Base-by-base conservation (phyloP, 352 stramenopile species). In the Phytophthora sansomeana region DNA sequence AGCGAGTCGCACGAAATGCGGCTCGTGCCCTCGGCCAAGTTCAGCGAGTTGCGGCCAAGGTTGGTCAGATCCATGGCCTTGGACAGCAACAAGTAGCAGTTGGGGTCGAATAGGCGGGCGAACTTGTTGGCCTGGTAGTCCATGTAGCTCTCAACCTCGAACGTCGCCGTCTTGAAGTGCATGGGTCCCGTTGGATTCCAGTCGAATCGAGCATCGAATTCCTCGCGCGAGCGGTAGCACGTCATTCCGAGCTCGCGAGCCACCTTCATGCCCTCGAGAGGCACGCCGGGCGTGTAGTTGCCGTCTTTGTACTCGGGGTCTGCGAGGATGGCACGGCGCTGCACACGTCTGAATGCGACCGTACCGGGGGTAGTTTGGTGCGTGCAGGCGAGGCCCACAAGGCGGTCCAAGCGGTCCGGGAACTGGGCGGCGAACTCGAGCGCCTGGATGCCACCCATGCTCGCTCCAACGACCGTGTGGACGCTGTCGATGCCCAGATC, bases 121-220 rank as follows among this genome's bases (percentile, higher is more conserved):
- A 97, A 97, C 64, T 96, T 96, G 61, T 69, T 83, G 32, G 83
- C 89, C 63, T 97, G 86, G 74, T 97, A 94, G 58, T 93, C 82
- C 87, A 97, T 93, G 81, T 97, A 97, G 51, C 76, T 89, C 72
- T 97, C 90, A 0, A 97, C 87, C 29, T 97, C 90, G 44, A 97
- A 97, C 11, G 86, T 96, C 13, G 80, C 58, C n/a, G 76, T 74
- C 60, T 84, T 88, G 53, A 94, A 93, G 39, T 94, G 77, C 65
- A 79, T 78, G 13, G 70, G 68, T 4, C 83, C 85, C 4, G 76
- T 91, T 0, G 88, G 88, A 48, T 93, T 88, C 90, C 89, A 97
- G 69, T 96, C 83, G 62, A 97, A 97, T 4, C 87, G 75, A 2
- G 73, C 64, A 58, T 97, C 89, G 46, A 97, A 95, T 64, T 95